phyloP scores from a whole-genome alignment of 208 protist genomes.

The Acanthamoeba sp. region DNA sequence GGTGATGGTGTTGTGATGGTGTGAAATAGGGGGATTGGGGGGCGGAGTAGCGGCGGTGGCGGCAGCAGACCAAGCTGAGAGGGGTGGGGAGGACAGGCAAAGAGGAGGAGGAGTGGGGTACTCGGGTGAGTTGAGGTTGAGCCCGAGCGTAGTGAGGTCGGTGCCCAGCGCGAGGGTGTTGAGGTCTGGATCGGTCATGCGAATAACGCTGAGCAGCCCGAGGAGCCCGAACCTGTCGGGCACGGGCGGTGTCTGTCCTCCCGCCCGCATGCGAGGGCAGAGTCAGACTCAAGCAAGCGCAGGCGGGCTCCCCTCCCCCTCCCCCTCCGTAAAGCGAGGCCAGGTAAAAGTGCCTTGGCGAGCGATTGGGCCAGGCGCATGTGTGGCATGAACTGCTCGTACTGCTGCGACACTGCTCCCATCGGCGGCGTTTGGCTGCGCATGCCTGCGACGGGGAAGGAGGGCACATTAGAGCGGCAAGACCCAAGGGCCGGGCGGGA shows the following conservation, averaged over 20 bases:
- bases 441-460: background rate
- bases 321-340: no score
- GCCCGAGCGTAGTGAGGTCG: conserved; percentile 93
- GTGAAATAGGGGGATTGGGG: no score
- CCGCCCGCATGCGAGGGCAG: no score
- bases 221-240: conserved; percentile 88
- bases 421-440: background rate
- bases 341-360: background rate
- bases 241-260: background rate
- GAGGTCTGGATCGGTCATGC: conserved; percentile 91
- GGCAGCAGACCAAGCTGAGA: no score
- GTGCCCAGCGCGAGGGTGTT: conserved; percentile 92
- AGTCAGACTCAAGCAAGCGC: no score
- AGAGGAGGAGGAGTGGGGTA: conserved; percentile 58
- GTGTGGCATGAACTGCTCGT: conserved; percentile 35
- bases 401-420: background rate
- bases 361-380: background rate
- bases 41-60: no score
- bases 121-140: conserved; percentile 93
- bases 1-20: no score
- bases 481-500: background rate
- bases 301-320: no score
- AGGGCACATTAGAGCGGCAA: background rate
- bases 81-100: background rate
- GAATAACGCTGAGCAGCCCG: conserved; percentile 91